Conservation (phyloP, 2,329 filamentous ascomycete species). For the Colletotrichum agaves region DNA sequence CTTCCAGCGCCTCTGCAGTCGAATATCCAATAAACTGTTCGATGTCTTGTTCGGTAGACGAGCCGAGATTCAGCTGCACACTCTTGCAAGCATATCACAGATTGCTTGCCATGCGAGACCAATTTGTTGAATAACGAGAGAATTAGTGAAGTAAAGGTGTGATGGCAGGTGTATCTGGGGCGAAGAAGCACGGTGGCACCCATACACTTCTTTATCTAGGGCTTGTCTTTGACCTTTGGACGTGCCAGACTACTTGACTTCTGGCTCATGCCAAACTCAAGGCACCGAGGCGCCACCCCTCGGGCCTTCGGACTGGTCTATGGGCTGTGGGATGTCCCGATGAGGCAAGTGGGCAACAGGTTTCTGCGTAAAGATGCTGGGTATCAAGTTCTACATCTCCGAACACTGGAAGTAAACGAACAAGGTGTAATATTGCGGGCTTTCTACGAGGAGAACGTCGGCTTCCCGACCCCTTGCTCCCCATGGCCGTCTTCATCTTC, state of each 20-base stretch:
- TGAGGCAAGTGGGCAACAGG: slow-evolving; percentile 6
- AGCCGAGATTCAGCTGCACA: background rate
- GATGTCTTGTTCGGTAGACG: slow-evolving; percentile 12
- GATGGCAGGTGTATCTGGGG: fast-evolving
- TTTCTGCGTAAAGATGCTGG: slow-evolving; percentile 3
- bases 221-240: background rate
- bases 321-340: background rate
- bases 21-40: background rate
- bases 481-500: background rate
- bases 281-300: slow-evolving; percentile 22
- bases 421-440: background rate
- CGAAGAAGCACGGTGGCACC: background rate
- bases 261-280: slow-evolving; percentile 28
- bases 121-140: background rate
- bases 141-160: background rate
- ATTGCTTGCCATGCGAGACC: background rate
- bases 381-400: slow-evolving; percentile 1
- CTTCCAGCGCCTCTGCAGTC: background rate
- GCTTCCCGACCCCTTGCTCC: background rate
- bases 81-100: slow-evolving; percentile 17
- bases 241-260: slow-evolving; percentile 24
- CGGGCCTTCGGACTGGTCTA: slow-evolving; percentile 13
- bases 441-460: slow-evolving; percentile 17
- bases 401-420: slow-evolving; percentile 9
- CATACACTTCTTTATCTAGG: slow-evolving; percentile 34